Evolutionary conservation across 2,329 filamentous ascomycete species (phyloP), one percentile per base, ranked within the genome.

Genomic region (Beauveria australis): DNA sequence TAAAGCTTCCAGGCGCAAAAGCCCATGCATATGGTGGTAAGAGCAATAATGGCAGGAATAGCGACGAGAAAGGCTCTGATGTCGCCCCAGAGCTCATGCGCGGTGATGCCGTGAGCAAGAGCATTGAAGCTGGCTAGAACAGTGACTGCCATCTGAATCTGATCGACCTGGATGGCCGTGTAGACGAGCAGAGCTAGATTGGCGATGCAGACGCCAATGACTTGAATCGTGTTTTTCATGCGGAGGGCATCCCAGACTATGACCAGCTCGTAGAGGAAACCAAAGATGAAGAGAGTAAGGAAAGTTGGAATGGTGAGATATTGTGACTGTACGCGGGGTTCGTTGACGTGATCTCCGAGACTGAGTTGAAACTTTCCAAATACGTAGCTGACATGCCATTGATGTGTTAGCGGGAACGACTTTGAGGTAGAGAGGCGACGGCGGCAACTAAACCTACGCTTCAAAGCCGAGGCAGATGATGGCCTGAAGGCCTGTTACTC

Each of bases 141-240:
- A 0, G 67, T 64, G 56, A 96, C 83, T 7, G 93, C 92, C 48
- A 87, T 84, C 54, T 85, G 76, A 68, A 97, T 95, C 76, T 97
- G 92, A 66, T 95, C 89, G 67, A 92, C 89, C 74, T 99, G 93
- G 61, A 97, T 91, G 37, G 89, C 87, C 3, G 93, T 92, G 72
- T 99, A 99, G 64, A 97, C 86, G 70, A 97, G 82, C 66, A 99
- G 85, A 46, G 91, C 93, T 37, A 94, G 75, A 74, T 99, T 97
- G 77, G 94, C 94, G 61, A 95, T 78, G 76, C 93, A 96, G 33
- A 99, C 82, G 49, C 94, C 94, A 67, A 99, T 97, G 72, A 97
- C 83, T 74, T 99, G 94, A 79, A 99, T 99, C 12, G 94, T 99
- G 77, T 99, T 99, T 75, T 97, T 97, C 71, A 93, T 81, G 64